These are phyloP conservation scores for Terana coerulea DNA, from an alignment of 768 basidiomycete species.

Conservation along the genomic window DNA sequence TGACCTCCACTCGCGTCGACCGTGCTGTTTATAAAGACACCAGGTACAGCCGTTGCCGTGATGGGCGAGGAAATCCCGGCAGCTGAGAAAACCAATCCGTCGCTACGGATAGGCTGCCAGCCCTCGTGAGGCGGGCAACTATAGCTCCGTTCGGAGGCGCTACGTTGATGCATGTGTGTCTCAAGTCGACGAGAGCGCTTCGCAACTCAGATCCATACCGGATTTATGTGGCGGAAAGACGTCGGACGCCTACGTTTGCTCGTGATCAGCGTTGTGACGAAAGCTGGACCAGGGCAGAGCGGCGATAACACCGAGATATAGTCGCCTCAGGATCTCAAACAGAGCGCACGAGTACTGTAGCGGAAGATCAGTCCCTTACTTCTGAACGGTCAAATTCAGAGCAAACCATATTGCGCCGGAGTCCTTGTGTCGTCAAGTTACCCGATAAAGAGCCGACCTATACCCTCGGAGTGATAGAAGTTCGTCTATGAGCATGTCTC, in stretches of 20 bases:
- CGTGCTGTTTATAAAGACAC: not conserved
- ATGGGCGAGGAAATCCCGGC: constrained; percentile 12
- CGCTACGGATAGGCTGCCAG: constrained; percentile 6
- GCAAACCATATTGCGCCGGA: too few relatives aligned
- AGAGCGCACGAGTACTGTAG: not conserved
- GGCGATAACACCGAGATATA: constrained; percentile 11
- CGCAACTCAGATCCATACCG: not conserved
- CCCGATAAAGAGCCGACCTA: constrained; percentile 14
- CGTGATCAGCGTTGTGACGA: constrained; percentile 18
- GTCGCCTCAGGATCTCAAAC: not conserved
- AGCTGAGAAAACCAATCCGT: constrained; percentile 5
- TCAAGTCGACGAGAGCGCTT: not conserved
- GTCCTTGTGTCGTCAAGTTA: not conserved
- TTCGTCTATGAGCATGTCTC: not conserved
- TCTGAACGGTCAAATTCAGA: too few relatives aligned
- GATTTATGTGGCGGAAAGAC: constrained; percentile 18
- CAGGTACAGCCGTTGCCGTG: not conserved
- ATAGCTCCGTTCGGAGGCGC: not conserved
- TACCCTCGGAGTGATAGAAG: constrained; percentile 7
- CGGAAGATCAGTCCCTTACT: too few relatives aligned
- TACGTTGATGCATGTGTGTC: constrained; percentile 8
- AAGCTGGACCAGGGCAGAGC: not conserved
- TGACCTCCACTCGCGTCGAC: not conserved
- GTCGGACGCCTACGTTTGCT: constrained; percentile 19
- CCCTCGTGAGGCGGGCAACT: constrained; percentile 10